These are phyloP conservation scores for Dactylorhiza incarnata DNA, from an alignment of 106 monocot genomes.

Conservation along the genomic window DNA sequence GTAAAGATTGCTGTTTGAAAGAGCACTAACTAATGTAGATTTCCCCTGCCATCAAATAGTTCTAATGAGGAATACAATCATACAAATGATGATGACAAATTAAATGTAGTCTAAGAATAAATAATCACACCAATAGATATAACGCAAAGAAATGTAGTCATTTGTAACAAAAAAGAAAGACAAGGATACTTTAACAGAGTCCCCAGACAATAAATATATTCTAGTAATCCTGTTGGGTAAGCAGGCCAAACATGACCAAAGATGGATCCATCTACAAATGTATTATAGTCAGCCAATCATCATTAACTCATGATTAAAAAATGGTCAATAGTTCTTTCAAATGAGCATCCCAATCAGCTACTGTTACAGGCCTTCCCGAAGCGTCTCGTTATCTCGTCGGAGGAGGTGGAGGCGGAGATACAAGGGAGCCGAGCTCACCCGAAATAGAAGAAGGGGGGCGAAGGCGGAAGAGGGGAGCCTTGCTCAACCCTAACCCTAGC, in stretches of 20 bases:
- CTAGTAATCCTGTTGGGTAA: too few species aligned
- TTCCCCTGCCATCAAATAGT: slow-evolving; percentile 57
- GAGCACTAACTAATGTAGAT: slow-evolving; percentile 90
- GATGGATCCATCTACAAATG: too few species aligned
- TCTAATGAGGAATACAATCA: not conserved
- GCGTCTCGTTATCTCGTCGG: too few species aligned
- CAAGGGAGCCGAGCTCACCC: too few species aligned
- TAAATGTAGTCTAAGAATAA: not conserved
- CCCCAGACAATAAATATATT: not conserved
- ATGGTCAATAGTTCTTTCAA: too few species aligned
- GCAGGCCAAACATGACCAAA: too few species aligned
- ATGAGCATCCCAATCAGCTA: too few species aligned
- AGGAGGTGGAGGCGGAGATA: too few species aligned
- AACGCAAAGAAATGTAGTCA: not conserved
- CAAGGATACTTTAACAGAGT: not conserved
- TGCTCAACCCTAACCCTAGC: too few species aligned
- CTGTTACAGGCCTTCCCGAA: too few species aligned
- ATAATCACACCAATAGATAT: not conserved
- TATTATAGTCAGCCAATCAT: not conserved
- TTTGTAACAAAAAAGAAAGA: not conserved
- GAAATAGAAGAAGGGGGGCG: too few species aligned
- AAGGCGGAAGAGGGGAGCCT: too few species aligned
- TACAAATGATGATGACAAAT: not conserved
- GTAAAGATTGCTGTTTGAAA: slow-evolving; percentile 71
- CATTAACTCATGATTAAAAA: not conserved